Evolutionary conservation across 306 rosid species (phyloP).

Genomic region (Quillaja saponaria): DNA sequence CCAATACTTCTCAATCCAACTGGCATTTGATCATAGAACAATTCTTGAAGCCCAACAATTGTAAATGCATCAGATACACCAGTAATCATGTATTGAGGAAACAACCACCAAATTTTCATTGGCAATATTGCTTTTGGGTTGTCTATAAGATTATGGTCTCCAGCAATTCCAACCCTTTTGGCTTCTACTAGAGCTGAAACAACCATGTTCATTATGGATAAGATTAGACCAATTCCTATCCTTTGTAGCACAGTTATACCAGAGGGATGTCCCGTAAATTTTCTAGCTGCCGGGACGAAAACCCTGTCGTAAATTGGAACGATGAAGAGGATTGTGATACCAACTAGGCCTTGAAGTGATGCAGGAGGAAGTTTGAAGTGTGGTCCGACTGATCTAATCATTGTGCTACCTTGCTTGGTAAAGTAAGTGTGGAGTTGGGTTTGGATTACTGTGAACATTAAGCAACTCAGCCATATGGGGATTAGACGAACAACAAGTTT

Average conservation of each 20-base stretch:
- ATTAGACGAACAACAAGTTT: conserved; percentile 47
- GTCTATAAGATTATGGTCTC: conserved; percentile 33
- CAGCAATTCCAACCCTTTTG: conserved; percentile 40
- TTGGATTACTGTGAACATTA: conserved; percentile 43
- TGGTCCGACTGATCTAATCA: conserved; percentile 40
- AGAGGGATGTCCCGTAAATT: conserved; percentile 29
- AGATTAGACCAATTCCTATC: conserved; percentile 45
- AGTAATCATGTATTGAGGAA: conserved; percentile 42
- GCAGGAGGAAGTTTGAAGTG: conserved; percentile 45
- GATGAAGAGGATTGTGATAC: conserved; percentile 30
- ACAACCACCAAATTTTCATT: conserved; percentile 51
- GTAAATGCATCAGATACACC: conserved; percentile 39
- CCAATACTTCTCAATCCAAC: conserved; percentile 45
- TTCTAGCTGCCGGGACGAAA: conserved; percentile 36
- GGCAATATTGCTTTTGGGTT: conserved; percentile 37
- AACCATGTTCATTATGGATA: conserved; percentile 47
- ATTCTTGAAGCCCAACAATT: conserved; percentile 40
- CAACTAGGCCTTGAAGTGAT: conserved; percentile 45
- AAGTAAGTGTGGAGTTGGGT: conserved; percentile 49
- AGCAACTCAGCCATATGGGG: conserved; percentile 53
- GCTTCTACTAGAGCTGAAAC: conserved; percentile 48
- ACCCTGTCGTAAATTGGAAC: conserved; percentile 45
- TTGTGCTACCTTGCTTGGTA: conserved; percentile 51
- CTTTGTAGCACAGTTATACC: conserved; percentile 56
- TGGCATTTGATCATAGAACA: conserved; percentile 55